A percentile compares a stretch with the other conserved stretches of the same genome.
These are phyloP conservation scores for Metarhizium humberi DNA, from an alignment of 2,329 filamentous ascomycete species.

Conservation along the genomic window DNA sequence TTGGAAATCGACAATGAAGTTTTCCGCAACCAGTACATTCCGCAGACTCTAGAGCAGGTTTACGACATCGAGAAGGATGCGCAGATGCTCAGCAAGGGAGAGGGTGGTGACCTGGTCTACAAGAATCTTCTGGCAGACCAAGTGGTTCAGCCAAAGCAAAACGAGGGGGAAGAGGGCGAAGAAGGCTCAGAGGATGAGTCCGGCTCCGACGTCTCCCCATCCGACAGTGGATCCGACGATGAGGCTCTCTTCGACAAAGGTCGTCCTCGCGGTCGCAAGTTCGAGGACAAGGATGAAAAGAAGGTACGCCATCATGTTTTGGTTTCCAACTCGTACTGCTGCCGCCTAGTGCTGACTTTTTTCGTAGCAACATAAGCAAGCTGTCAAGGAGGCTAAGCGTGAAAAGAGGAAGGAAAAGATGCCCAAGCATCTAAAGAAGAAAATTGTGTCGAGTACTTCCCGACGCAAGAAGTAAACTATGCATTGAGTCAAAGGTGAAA, in stretches of 20 bases:
- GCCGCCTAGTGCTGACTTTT: constrained; percentile 13
- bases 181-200: constrained; percentile 33
- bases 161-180: constrained; percentile 27
- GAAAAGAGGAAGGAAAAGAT: constrained; percentile 94
- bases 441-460: constrained; percentile 55
- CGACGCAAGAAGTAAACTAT: constrained; percentile 50
- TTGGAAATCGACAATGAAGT: constrained; percentile 80
- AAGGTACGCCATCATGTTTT: constrained; percentile 37
- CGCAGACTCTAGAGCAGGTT: constrained; percentile 89
- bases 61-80: constrained; percentile 93
- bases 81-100: constrained; percentile 63
- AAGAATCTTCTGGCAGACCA: constrained; percentile 71
- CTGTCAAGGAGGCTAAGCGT: constrained; percentile 90
- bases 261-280: constrained; percentile 68
- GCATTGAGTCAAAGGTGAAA: constrained; percentile 4
- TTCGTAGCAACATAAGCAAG: constrained; percentile 61
- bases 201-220: constrained; percentile 38
- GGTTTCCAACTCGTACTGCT: neutral
- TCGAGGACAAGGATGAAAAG: constrained; percentile 87
- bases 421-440: constrained; percentile 93
- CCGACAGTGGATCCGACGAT: constrained; percentile 32
- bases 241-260: constrained; percentile 55
- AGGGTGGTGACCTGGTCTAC: constrained; percentile 74
- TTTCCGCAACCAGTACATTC: constrained; percentile 93
- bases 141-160: constrained; percentile 32